A percentile compares a stretch with the other conserved stretches of the same genome.
Conservation (phyloP, 2,329 filamentous ascomycete genomes). For the Lachnellula occidentalis region DNA sequence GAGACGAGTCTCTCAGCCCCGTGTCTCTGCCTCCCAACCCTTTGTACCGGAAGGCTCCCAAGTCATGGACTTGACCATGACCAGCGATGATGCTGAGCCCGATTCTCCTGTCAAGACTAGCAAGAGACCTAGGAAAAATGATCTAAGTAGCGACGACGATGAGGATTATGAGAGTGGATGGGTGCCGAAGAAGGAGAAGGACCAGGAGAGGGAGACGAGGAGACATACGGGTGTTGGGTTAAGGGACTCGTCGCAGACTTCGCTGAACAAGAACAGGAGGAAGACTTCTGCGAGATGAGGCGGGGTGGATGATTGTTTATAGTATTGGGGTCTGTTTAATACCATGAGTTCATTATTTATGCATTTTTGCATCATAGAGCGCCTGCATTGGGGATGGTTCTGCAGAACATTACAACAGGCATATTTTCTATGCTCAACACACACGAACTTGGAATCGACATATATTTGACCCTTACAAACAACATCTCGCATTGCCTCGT, state of each 20-base stretch:
- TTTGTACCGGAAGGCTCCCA: slow-evolving; percentile 34
- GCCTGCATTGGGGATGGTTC: too few species aligned
- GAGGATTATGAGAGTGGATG: slow-evolving; percentile 9
- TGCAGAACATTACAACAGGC: too few species aligned
- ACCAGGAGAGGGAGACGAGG: slow-evolving; percentile 6
- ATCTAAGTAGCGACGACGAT: slow-evolving; percentile 4
- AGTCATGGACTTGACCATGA: slow-evolving; percentile 33
- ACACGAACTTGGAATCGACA: too few species aligned
- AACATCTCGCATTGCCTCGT: too few species aligned
- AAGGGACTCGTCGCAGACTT: slow-evolving; percentile 7
- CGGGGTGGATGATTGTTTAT: neutral
- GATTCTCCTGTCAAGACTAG: slow-evolving; percentile 1
- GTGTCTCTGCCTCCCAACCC: slow-evolving; percentile 7
- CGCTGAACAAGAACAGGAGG: slow-evolving; percentile 1
- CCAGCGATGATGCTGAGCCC: slow-evolving; percentile 21
- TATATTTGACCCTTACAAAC: too few species aligned
- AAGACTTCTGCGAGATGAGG: slow-evolving; percentile 2
- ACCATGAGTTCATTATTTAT: neutral
- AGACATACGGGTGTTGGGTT: slow-evolving; percentile 11
- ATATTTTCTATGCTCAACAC: too few species aligned
- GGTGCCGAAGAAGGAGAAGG: slow-evolving; percentile 15
- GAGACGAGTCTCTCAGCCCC: neutral
- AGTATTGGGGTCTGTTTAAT: neutral
- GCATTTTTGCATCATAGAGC: neutral
- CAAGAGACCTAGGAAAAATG: slow-evolving; percentile 1